phyloP scores from a whole-genome alignment of 805 yeast genomes.

The Starmerella stigmatis region DNA sequence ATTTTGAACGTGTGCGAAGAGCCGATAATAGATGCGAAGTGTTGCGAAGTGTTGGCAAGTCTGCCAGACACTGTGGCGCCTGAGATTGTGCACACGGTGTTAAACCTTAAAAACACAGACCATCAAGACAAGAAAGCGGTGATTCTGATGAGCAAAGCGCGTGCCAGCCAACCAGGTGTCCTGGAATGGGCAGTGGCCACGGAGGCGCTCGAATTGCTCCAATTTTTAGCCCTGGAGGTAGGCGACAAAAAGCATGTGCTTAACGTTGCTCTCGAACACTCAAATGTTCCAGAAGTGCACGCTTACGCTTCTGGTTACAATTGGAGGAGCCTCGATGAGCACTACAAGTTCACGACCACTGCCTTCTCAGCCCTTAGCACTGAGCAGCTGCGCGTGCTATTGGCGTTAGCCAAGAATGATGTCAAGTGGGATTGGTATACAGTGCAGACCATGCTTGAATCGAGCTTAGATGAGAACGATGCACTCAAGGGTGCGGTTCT shows the following conservation, averaged over 20 bases:
- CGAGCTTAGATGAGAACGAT: not conserved
- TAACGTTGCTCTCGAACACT: not conserved
- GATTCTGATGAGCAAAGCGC: not conserved
- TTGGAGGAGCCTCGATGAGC: not conserved
- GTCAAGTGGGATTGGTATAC: slow-evolving; percentile 5
- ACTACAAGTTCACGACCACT: slow-evolving; percentile 6
- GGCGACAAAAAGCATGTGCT: not conserved
- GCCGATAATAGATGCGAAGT: not conserved
- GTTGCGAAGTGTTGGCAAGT: not conserved
- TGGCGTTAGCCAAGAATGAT: not conserved
- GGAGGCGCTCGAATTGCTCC: slow-evolving; percentile 1
- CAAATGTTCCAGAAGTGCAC: slow-evolving; percentile 5
- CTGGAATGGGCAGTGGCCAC: slow-evolving; percentile 13
- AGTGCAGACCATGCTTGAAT: not conserved
- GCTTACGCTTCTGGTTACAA: slow-evolving; percentile 8
- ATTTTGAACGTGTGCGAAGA: not conserved
- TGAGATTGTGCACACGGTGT: not conserved
- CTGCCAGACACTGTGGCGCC: not conserved
- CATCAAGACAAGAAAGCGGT: not conserved
- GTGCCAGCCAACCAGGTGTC: slow-evolving; percentile 1
- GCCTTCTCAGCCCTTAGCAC: slow-evolving; percentile 3
- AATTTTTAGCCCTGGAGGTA: not conserved
- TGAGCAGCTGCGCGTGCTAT: slow-evolving; percentile 3
- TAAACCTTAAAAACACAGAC: not conserved
- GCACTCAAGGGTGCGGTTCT: not conserved